A percentile compares a stretch with the other conserved stretches of the same genome.
Evolutionary conservation across 164 flowering plant species (phyloP).

Genomic region (Euptelea pleiosperma): DNA sequence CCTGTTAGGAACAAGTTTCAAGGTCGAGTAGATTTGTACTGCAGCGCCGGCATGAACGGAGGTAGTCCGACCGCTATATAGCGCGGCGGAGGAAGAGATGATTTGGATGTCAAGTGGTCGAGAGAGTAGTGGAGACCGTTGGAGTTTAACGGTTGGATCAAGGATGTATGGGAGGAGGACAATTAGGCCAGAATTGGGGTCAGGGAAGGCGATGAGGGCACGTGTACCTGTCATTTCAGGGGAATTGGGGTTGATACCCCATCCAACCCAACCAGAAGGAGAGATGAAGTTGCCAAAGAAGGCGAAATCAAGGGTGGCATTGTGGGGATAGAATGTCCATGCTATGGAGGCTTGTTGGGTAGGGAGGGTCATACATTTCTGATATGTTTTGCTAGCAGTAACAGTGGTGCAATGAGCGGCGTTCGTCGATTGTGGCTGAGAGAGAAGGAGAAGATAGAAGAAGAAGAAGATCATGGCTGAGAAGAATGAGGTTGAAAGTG

Average conservation of each 20-base stretch:
- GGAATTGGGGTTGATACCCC: constrained; percentile 79
- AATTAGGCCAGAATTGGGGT: constrained; percentile 71
- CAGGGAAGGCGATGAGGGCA: constrained; percentile 77
- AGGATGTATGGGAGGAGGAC: constrained; percentile 68
- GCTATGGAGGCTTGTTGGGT: constrained; percentile 87
- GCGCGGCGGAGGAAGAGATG: constrained; percentile 59
- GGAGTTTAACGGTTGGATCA: constrained; percentile 80
- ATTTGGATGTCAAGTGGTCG: constrained; percentile 71
- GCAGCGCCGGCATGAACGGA: constrained; percentile 64
- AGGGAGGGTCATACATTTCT: constrained; percentile 74
- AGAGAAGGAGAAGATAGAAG: constrained; percentile 19
- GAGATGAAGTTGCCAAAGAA: constrained; percentile 88
- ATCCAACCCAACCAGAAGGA: constrained; percentile 96
- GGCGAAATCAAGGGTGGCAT: constrained; percentile 68
- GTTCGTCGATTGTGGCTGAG: constrained; percentile 2
- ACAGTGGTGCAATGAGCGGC: constrained; percentile 59
- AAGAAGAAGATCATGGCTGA: constrained; percentile 22
- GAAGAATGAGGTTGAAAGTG: background rate
- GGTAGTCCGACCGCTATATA: constrained; percentile 64
- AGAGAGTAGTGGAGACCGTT: constrained; percentile 62
- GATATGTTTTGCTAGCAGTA: constrained; percentile 44
- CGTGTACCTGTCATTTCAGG: constrained; percentile 81
- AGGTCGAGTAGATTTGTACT: constrained; percentile 59
- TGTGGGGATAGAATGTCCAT: constrained; percentile 75
- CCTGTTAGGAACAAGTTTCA: constrained; percentile 56